phyloP scores from a whole-genome alignment of 2,329 filamentous ascomycete species.

The Metarhizium rileyi region DNA sequence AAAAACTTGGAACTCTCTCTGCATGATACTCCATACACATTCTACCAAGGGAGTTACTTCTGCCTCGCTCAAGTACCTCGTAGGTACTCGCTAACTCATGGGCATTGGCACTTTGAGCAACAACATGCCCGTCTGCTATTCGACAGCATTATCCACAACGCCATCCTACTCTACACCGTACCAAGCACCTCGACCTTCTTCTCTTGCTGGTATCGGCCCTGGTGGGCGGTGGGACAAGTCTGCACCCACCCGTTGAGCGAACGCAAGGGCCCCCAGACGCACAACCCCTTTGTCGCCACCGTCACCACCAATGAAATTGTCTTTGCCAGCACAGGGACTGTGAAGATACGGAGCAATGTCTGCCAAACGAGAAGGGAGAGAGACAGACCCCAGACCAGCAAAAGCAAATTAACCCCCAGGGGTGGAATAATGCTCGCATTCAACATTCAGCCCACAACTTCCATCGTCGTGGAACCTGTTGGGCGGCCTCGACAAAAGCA shows the following conservation, averaged over 20 bases:
- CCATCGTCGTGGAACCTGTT: neutral
- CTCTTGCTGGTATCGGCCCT: neutral
- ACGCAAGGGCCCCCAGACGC: neutral
- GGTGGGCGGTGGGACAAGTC: neutral
- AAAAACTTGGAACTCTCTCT: too few species aligned
- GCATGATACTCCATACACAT: too few species aligned
- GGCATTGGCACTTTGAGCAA: neutral
- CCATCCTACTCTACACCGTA: neutral
- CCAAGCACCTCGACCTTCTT: neutral
- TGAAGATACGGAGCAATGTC: too few species aligned
- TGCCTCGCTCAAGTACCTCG: too few species aligned
- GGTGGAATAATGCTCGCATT: too few species aligned
- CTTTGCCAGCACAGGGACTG: neutral
- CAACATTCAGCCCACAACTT: neutral
- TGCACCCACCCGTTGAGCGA: neutral
- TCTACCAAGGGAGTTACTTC: too few species aligned
- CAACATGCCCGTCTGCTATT: neutral
- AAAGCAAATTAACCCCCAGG: neutral
- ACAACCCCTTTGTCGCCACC: constrained; percentile 1
- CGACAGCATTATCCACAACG: neutral
- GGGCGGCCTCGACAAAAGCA: neutral
- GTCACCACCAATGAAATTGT: constrained; percentile 2
- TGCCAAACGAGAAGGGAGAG: neutral
- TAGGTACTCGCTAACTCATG: neutral
- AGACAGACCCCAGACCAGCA: neutral